Evolutionary conservation across 495 filamentous ascomycete genomes (phyloP).

Genomic region (Penicillium cinerascens): DNA sequence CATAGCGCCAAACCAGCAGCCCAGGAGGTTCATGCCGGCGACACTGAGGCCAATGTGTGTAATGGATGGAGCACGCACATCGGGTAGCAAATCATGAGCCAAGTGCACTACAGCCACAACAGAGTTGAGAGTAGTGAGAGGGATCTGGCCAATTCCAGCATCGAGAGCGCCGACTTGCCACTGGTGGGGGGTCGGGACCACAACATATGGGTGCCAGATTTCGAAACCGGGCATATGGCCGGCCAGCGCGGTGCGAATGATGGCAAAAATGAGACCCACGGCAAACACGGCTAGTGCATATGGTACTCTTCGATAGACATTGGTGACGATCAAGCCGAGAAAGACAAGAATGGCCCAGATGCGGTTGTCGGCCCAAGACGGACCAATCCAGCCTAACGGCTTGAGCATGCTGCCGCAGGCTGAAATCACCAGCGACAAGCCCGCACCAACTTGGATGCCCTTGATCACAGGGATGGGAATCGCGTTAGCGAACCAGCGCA

Average conservation of each 20-base stretch:
- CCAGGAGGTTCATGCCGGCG: constrained; percentile 73
- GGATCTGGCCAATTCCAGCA: constrained; percentile 77
- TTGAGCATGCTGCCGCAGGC: constrained; percentile 62
- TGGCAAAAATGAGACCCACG: constrained; percentile 57
- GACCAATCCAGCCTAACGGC: constrained; percentile 54
- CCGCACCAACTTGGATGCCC: constrained; percentile 91
- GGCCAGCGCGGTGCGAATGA: constrained; percentile 36
- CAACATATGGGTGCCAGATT: constrained; percentile 47
- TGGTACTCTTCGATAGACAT: constrained; percentile 58
- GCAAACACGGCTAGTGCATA: constrained; percentile 72
- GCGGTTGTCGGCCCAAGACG: constrained; percentile 67
- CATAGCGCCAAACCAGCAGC: constrained; percentile 92
- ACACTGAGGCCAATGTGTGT: constrained; percentile 79
- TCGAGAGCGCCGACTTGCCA: constrained; percentile 49
- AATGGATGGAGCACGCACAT: constrained; percentile 59
- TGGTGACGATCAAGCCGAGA: constrained; percentile 60
- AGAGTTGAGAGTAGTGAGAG: constrained; percentile 87
- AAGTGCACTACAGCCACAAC: constrained; percentile 80
- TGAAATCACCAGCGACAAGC: constrained; percentile 71
- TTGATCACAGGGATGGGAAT: constrained; percentile 86
- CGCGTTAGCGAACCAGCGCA: constrained; percentile 62
- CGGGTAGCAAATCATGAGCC: constrained; percentile 67
- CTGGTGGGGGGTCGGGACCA: constrained; percentile 42
- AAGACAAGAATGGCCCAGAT: constrained; percentile 70
- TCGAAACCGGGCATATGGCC: constrained; percentile 43